phyloP scores from a whole-genome alignment of 1,284 basidiomycete species.

The Malassezia nana region DNA sequence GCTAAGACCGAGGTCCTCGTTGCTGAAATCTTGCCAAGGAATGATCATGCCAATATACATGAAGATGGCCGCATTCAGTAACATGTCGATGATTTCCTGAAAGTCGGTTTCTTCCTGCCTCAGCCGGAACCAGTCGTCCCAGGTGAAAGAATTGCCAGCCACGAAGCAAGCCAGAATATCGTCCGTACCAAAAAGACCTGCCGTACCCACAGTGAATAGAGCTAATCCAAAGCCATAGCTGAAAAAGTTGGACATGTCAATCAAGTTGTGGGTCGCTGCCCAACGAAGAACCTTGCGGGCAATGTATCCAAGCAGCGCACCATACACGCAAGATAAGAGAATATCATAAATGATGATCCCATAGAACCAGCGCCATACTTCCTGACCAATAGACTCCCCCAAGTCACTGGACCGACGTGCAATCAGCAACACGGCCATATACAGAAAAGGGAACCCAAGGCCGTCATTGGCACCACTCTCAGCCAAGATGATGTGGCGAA shows the following conservation, averaged over 20 bases:
- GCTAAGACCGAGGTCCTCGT: conserved; percentile 23
- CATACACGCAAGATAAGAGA: conserved; percentile 43
- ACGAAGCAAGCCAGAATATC: conserved; percentile 50
- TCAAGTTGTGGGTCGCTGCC: conserved; percentile 44
- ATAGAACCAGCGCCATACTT: conserved; percentile 49
- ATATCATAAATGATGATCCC: conserved; percentile 50
- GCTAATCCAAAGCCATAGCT: conserved; percentile 49
- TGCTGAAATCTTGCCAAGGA: conserved; percentile 33
- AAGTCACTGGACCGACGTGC: conserved; percentile 27
- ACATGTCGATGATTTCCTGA: conserved; percentile 55
- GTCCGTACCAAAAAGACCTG: conserved; percentile 50
- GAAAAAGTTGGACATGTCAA: conserved; percentile 49
- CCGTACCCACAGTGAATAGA: conserved; percentile 49
- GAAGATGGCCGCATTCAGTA: conserved; percentile 52
- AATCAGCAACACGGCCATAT: conserved; percentile 48
- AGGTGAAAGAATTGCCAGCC: conserved; percentile 49
- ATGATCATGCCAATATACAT: conserved; percentile 51
- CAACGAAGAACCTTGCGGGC: conserved; percentile 49
- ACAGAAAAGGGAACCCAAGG: conserved; percentile 40
- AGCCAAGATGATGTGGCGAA: conserved; percentile 49
- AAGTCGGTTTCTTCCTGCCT: conserved; percentile 54
- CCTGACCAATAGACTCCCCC: conserved; percentile 32
- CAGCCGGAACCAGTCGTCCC: conserved; percentile 51
- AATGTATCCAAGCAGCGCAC: conserved; percentile 48
- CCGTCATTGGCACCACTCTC: conserved; percentile 51